Evolutionary conservation across 2,329 filamentous ascomycete species (phyloP).

Genomic region (Biscogniauxia marginata): DNA sequence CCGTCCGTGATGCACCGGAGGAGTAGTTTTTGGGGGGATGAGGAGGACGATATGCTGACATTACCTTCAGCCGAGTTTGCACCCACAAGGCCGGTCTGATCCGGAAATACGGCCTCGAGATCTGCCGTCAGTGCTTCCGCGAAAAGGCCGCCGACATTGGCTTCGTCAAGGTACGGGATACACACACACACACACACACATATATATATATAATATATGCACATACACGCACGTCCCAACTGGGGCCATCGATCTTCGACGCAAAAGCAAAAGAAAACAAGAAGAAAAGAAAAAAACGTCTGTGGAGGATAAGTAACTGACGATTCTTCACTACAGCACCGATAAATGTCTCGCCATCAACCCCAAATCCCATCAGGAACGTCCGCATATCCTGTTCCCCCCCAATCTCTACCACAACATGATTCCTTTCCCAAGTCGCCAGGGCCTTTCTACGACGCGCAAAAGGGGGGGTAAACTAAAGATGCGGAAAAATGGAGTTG

Average conservation of each 20-base stretch:
- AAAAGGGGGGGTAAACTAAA: not conserved
- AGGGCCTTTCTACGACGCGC: conserved; percentile 24
- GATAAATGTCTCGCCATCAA: conserved; percentile 17
- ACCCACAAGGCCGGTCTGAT: conserved; percentile 98
- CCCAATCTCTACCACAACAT: conserved; percentile 14
- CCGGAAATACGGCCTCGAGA: conserved; percentile 98
- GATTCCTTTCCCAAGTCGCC: conserved; percentile 17
- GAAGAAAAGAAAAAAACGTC: not conserved
- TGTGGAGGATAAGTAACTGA: conserved; percentile 8
- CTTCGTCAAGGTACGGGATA: conserved; percentile 59
- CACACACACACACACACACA: not conserved
- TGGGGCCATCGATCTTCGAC: not conserved
- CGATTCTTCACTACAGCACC: conserved; percentile 18
- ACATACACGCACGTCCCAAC: not conserved
- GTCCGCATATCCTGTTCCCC: conserved; percentile 11
- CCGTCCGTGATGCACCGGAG: not conserved
- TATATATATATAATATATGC: not conserved
- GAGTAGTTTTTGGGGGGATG: not conserved
- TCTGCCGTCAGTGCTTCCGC: conserved; percentile 74
- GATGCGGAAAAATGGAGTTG: conserved; percentile 27
- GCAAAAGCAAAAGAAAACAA: not conserved
- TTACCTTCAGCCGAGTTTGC: conserved; percentile 59
- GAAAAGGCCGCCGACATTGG: conserved; percentile 72
- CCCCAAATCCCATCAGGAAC: conserved; percentile 4
- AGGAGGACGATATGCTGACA: conserved; percentile 18